Evolutionary conservation across 371 early-diverging fungal genomes (phyloP).

Genomic region (Actinomortierella ambigua): DNA sequence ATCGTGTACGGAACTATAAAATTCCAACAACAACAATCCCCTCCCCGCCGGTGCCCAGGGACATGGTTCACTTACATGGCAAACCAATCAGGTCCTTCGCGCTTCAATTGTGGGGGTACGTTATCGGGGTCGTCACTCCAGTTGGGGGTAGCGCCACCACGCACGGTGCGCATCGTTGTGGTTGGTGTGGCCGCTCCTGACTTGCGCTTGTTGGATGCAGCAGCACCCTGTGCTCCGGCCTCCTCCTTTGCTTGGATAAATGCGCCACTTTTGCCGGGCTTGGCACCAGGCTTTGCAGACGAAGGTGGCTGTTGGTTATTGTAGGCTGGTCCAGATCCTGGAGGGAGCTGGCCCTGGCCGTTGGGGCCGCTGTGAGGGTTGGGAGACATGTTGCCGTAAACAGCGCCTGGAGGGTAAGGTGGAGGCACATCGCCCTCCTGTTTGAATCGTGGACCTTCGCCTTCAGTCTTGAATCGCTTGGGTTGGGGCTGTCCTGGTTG

Average conservation of each 20-base stretch:
- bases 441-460: slow-evolving; percentile 40
- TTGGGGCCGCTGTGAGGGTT: slow-evolving; percentile 38
- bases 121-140: slow-evolving; percentile 86
- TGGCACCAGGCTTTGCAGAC: slow-evolving; percentile 19
- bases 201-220: slow-evolving; percentile 39
- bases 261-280: slow-evolving; percentile 12
- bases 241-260: slow-evolving; percentile 42
- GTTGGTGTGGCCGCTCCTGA: slow-evolving; percentile 26
- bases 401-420: slow-evolving; percentile 30
- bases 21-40: background rate
- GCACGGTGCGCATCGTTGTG: slow-evolving; percentile 21
- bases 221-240: slow-evolving; percentile 19
- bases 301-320: slow-evolving; percentile 20
- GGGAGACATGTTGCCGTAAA: slow-evolving; percentile 47
- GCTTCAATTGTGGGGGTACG: slow-evolving; percentile 80
- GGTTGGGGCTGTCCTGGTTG: slow-evolving; percentile 39
- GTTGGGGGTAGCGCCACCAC: slow-evolving; percentile 54
- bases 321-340: slow-evolving; percentile 7
- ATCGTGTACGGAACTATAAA: slow-evolving; percentile 39
- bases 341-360: slow-evolving; percentile 14
- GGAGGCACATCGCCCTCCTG: slow-evolving; percentile 30
- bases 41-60: background rate
- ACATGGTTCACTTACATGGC: slow-evolving; percentile 63
- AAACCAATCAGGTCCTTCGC: slow-evolving; percentile 93
- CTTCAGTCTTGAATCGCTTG: slow-evolving; percentile 44